These are phyloP conservation scores for Ziziphus jujuba DNA, from an alignment of 306 rosid species.

Conservation along the genomic window DNA sequence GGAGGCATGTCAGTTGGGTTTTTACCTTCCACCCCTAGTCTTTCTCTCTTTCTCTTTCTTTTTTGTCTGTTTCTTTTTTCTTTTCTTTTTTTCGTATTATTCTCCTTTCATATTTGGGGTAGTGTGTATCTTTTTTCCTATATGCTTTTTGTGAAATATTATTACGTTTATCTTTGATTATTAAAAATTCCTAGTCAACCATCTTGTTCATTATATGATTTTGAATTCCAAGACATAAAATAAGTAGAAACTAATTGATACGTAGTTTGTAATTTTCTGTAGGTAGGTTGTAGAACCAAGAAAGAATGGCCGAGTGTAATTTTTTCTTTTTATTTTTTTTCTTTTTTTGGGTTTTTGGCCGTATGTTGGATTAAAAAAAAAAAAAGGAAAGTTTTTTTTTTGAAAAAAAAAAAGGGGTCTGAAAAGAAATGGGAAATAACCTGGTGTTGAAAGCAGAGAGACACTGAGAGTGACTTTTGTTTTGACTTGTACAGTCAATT, in stretches of 20 bases:
- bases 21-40: not conserved
- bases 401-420: conserved; percentile 2
- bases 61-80: too few species aligned
- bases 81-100: too few species aligned
- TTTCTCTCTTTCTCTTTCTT: too few species aligned
- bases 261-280: too few species aligned
- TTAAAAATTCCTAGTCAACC: too few species aligned
- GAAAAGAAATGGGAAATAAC: conserved; percentile 7
- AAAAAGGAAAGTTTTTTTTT: not conserved
- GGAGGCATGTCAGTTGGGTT: conserved; percentile 4
- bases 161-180: too few species aligned
- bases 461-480: conserved; percentile 50
- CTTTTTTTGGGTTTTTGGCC: not conserved
- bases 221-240: too few species aligned
- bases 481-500: conserved; percentile 55
- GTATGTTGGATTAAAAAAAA: not conserved
- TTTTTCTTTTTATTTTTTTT: not conserved
- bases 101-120: not conserved
- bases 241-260: too few species aligned
- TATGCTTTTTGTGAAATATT: too few species aligned
- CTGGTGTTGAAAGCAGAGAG: conserved; percentile 32
- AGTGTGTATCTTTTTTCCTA: not conserved
- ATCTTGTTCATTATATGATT: too few species aligned
- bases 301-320: not conserved
- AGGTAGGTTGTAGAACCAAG: not conserved